These are phyloP conservation scores for Aspergillus tubingensis DNA, from an alignment of 2,329 filamentous ascomycete species.

Conservation along the genomic window DNA sequence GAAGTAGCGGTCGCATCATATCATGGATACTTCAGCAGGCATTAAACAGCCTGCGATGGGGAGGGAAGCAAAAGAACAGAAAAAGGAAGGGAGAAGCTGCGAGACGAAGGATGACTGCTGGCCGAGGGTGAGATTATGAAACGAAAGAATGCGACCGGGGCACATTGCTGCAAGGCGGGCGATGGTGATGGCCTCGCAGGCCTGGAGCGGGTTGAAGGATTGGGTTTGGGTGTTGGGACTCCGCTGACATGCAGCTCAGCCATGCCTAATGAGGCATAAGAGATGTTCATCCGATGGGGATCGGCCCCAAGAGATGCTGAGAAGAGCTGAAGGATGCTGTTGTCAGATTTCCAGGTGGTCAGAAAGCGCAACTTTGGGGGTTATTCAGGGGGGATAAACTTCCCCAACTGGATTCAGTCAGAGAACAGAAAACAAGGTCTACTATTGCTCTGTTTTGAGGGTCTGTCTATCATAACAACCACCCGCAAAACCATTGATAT, in stretches of 20 bases:
- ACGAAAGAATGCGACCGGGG: background rate
- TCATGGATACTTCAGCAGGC: background rate
- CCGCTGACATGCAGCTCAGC: background rate
- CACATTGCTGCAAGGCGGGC: background rate
- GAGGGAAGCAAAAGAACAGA: background rate
- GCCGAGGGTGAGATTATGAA: background rate
- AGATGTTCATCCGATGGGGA: background rate
- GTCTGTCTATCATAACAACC: too few species aligned
- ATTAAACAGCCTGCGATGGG: background rate
- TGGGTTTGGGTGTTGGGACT: background rate
- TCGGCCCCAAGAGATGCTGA: background rate
- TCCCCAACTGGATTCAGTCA: too few species aligned
- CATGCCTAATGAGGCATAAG: background rate
- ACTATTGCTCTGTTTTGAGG: too few species aligned
- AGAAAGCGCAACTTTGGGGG: too few species aligned
- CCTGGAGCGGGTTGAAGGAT: background rate
- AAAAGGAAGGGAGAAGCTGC: background rate
- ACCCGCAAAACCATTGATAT: too few species aligned
- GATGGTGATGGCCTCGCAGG: background rate
- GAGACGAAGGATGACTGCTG: background rate
- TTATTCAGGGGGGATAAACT: too few species aligned
- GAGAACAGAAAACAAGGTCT: too few species aligned
- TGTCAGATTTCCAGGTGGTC: too few species aligned
- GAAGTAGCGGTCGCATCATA: constrained; percentile 5
- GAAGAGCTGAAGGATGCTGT: too few species aligned